phyloP scores from a whole-genome alignment of 495 filamentous ascomycete genomes.

The Hypomontagnella monticulosa region DNA sequence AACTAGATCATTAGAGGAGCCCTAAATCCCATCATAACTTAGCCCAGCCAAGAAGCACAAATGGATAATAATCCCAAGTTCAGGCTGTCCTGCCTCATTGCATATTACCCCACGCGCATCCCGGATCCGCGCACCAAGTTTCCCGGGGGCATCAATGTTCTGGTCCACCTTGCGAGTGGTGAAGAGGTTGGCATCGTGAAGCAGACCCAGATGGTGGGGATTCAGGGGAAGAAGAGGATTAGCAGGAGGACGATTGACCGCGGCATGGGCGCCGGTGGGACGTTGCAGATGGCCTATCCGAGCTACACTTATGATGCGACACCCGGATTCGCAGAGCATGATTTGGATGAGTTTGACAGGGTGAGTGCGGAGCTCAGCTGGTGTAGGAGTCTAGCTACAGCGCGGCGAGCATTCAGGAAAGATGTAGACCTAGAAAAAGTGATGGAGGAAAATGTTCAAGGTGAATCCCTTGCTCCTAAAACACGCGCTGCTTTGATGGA shows the following conservation, averaged over 20 bases:
- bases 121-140: constrained; percentile 55
- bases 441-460: constrained; percentile 68
- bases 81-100: constrained; percentile 59
- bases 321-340: constrained; percentile 62
- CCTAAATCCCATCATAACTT: too few relatives aligned
- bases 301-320: constrained; percentile 54
- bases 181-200: constrained; percentile 57
- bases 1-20: too few relatives aligned
- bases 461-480: too few relatives aligned
- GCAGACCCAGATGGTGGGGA: constrained; percentile 64
- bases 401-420: constrained; percentile 64
- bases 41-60: too few relatives aligned
- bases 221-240: constrained; percentile 68
- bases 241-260: constrained; percentile 59
- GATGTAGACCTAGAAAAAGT: constrained; percentile 68
- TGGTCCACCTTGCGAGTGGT: constrained; percentile 58
- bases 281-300: constrained; percentile 48
- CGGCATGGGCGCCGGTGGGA: constrained; percentile 63
- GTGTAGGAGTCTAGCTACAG: constrained; percentile 56
- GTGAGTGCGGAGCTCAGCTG: constrained; percentile 60
- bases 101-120: constrained; percentile 58
- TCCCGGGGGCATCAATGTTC: constrained; percentile 51
- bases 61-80: constrained; percentile 54
- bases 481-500: too few relatives aligned
- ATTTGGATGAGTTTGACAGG: constrained; percentile 60